Conservation (phyloP, 768 basidiomycete species). For the Tulasnella sp. region DNA sequence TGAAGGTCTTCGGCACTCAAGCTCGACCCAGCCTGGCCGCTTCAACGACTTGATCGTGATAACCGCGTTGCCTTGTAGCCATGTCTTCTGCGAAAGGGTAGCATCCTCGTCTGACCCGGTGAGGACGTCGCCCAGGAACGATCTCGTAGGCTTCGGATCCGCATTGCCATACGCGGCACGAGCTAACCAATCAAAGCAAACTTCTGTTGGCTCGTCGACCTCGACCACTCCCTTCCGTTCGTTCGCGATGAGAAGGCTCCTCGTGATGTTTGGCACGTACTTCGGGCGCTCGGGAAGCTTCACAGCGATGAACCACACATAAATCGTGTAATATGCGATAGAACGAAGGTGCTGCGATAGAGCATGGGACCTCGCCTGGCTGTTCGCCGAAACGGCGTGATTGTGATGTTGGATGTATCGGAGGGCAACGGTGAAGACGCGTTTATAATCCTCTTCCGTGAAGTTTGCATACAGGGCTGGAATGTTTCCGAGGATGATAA, state of each 20-base stretch:
- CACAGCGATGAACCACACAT: slow-evolving; percentile 90
- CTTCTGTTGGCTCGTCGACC: slow-evolving; percentile 87
- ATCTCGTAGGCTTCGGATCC: slow-evolving; percentile 81
- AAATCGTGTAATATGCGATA: slow-evolving; percentile 85
- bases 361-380: slow-evolving; percentile 64
- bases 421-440: slow-evolving; percentile 90
- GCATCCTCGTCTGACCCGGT: slow-evolving; percentile 44
- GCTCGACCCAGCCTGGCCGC: slow-evolving; percentile 82
- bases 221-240: slow-evolving; percentile 52
- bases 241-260: slow-evolving; percentile 81
- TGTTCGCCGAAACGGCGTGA: slow-evolving; percentile 44
- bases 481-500: slow-evolving; percentile 79
- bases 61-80: slow-evolving; percentile 80
- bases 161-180: slow-evolving; percentile 92
- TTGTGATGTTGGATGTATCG: slow-evolving; percentile 93
- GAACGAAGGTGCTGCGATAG: slow-evolving; percentile 87
- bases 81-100: slow-evolving; percentile 60
- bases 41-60: slow-evolving; percentile 73
- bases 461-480: slow-evolving; percentile 81
- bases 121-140: slow-evolving; percentile 73
- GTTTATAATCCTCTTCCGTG: slow-evolving; percentile 83
- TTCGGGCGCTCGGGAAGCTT: slow-evolving; percentile 74
- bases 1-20: slow-evolving; percentile 78
- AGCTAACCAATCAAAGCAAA: slow-evolving; percentile 96
- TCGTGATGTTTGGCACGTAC: slow-evolving; percentile 80